Base-by-base conservation (phyloP, 352 stramenopile genomes). In the Pilasporangium apinafurcum region DNA sequence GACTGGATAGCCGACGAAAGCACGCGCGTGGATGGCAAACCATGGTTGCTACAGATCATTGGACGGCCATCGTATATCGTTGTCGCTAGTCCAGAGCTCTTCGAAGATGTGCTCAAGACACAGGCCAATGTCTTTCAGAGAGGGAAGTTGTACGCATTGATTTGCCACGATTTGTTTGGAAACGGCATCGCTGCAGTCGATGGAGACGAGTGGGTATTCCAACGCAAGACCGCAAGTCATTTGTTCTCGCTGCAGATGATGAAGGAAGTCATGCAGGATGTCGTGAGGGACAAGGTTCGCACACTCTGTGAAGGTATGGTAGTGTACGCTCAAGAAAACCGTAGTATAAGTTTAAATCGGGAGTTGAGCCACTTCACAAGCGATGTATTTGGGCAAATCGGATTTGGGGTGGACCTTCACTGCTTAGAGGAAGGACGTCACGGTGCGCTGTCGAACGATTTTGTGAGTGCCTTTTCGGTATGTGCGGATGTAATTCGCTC, bases 211-310 rank as follows among this genome's bases (percentile, higher is more conserved):
- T 92, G 82, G 77, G 45, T 43, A 3, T 39, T 68, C 25, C 77
- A 94, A 48, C 67, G 82, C 46, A 86, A 90, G 51, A 78, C 59
- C 2, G 78, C 82, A 45, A 91, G 77, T 41, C 83, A 95, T 39
- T 86, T 96, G 22, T 91, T 95, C 40, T 78, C 70, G 17, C 65
- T 65, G 8, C 60, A 62, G 16, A 68, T 62, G 50, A 58, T 85
- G 62, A 52, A 63, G 17, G 56, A 75, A 1, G 45, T 57, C 21
- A 78, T 80, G 60, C 43, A 62, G 14, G 30, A 57, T n/a, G 40
- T 61, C 22, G 51, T 82, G 14, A 47, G 44, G 9, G 41, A 51
- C 8, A 58, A 77, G 39, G 47, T 41, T 21, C 16, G 32, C 16
- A 37, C 59, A 27, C 49, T 84, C 13, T 50, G 48, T 13, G 44